Conservation (phyloP, 345 rosid genomes). For the Linum lewisii region DNA sequence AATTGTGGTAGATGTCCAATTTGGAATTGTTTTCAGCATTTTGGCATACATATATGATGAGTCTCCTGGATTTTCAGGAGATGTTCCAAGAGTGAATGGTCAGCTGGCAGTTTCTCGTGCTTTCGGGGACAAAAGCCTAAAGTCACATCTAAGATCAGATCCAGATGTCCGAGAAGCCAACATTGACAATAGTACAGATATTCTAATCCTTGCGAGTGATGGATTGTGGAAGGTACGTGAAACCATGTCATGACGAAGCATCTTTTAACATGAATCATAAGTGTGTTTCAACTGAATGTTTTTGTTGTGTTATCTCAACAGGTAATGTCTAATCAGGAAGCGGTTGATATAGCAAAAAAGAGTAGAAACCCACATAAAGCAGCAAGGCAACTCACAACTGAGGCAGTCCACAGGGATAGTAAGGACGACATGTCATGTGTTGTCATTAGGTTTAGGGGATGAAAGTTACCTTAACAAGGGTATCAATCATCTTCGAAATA, state of each 20-base stretch:
- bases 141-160: conserved; percentile 51
- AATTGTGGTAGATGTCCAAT: no score
- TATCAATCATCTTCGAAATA: neutral
- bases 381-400: conserved; percentile 55
- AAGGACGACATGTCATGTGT: conserved; percentile 77
- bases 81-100: conserved; percentile 73
- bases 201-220: conserved; percentile 58
- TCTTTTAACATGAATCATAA: no score
- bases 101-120: conserved; percentile 74
- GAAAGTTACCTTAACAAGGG: conserved; percentile 4
- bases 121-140: conserved; percentile 69
- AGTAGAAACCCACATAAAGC: conserved; percentile 64
- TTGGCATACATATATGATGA: no score
- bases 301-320: conserved; percentile 12
- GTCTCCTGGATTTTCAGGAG: conserved; percentile 59
- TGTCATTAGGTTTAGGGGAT: conserved; percentile 54
- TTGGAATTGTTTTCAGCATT: no score
- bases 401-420: conserved; percentile 55
- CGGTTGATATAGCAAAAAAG: conserved; percentile 56
- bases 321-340: conserved; percentile 81
- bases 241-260: neutral
- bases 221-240: conserved; percentile 75
- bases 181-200: conserved; percentile 29
- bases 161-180: conserved; percentile 38
- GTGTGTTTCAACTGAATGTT: neutral